Evolutionary conservation across 805 yeast genomes (phyloP), one percentile per base, ranked within the genome.

Genomic region (Vanderwaltozyma yarrowii): DNA sequence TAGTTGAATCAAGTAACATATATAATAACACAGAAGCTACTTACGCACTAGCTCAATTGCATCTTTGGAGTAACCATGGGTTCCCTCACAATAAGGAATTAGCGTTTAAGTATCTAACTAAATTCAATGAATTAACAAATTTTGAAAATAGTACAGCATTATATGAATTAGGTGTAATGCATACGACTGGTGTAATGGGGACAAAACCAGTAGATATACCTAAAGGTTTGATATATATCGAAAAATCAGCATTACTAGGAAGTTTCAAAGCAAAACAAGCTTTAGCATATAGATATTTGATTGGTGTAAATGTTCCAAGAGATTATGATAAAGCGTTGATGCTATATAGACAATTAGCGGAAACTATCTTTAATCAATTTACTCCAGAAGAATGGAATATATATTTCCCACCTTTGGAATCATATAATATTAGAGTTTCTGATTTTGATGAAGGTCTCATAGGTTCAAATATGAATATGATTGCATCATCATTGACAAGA

Each of bases 161-260:
- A 54, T 88, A 74, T 60, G 78, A 84, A 76, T 59, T 80, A 9
- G 96, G 89, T 0, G 71, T 80, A 38, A 70, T 80, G 43, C 73
- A 86, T 51, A 67, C 89, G 6, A 82, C 95, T 0, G 97, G 97
- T 0, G 57, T 85, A 38, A 80, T 87, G 64, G 96, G 95, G 1
- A 73, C 73, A 36, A 57, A 74, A 2, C 71, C 70, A 3, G 59
- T 66, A 14, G 78, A 87, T 54, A 77, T 73, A 43, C 78, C 79
- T 0, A 70, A 66, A 44, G 85, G 94, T 0, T 61, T 73, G 16
- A 41, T 84, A n/a, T 86, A 80, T 59, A 86, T 78, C 52, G 72
- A 78, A 31, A 60, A 74, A 36, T 83, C 89, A 0, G 82, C 89
- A 24, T 73, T 74, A 24, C 65, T 71, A 33, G 89, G 87, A 2